These are phyloP conservation scores for Brettanomyces anomalus DNA, from an alignment of 805 yeast genomes.

Conservation along the genomic window DNA sequence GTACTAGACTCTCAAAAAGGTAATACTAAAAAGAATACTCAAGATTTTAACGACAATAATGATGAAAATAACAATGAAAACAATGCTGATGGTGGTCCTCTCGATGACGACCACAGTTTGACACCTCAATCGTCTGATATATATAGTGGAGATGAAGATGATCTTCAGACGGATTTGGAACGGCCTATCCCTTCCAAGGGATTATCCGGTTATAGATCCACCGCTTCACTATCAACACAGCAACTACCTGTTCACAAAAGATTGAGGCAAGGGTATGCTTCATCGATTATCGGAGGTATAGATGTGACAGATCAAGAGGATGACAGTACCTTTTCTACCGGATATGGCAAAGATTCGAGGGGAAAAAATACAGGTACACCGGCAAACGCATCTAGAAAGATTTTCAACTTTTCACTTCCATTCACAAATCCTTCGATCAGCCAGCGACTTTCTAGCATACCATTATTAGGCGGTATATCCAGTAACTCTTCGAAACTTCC, in stretches of 20 bases:
- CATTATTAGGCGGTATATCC: neutral
- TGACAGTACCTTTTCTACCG: slow-evolving; percentile 6
- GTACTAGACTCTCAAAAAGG: neutral
- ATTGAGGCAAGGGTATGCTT: slow-evolving; percentile 8
- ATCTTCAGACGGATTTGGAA: slow-evolving; percentile 1
- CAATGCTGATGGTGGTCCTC: no score
- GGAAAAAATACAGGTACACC: slow-evolving; percentile 19
- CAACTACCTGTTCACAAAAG: neutral
- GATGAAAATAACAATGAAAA: neutral
- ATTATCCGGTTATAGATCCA: neutral
- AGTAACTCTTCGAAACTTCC: slow-evolving; percentile 1
- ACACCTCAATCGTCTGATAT: neutral
- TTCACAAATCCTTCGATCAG: slow-evolving; percentile 33
- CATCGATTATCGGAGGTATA: slow-evolving; percentile 14
- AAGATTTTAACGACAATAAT: neutral
- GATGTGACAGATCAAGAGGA: slow-evolving; percentile 19
- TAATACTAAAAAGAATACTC: neutral
- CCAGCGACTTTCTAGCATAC: neutral
- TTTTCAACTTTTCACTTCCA: slow-evolving; percentile 52
- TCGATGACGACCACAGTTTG: neutral
- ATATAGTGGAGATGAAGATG: slow-evolving; percentile 3
- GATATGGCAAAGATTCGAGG: slow-evolving; percentile 10
- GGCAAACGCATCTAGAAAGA: slow-evolving; percentile 16
- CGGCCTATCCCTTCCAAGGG: neutral
- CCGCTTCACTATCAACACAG: neutral